phyloP scores from a whole-genome alignment of 768 basidiomycete genomes.

The Leccinellum albellum region DNA sequence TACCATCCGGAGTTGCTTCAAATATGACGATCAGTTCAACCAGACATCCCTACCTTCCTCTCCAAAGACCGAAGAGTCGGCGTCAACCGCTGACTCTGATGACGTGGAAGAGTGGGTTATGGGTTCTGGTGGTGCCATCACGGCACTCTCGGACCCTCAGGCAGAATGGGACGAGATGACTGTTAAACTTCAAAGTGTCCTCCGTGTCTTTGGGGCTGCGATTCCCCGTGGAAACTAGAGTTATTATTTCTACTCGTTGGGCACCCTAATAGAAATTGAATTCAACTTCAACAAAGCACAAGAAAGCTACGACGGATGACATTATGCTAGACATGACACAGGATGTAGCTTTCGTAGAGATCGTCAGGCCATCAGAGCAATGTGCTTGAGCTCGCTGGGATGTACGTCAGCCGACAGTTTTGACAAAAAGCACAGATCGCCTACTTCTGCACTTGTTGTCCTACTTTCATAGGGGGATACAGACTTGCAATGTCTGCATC shows the following conservation, averaged over 20 bases:
- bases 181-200: conserved; percentile 77
- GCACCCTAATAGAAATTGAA: conserved; percentile 20
- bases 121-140: conserved; percentile 96
- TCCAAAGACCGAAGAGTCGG: conserved; percentile 4
- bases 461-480: conserved; percentile 77
- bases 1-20: conserved; percentile 90
- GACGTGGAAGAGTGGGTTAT: conserved; percentile 62
- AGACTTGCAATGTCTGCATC: conserved; percentile 33
- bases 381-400: conserved; percentile 72
- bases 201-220: conserved; percentile 54
- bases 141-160: conserved; percentile 80
- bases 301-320: neutral
- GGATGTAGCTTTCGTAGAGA: neutral
- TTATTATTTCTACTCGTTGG: neutral
- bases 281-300: conserved; percentile 34
- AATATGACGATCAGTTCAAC: conserved; percentile 43
- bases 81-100: conserved; percentile 10
- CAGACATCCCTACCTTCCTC: conserved; percentile 10
- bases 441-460: conserved; percentile 82
- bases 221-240: conserved; percentile 21
- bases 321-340: neutral
- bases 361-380: conserved; percentile 68
- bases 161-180: conserved; percentile 95
- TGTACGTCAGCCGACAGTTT: conserved; percentile 6
- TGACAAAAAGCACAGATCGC: conserved; percentile 18